Evolutionary conservation across 164 flowering plant genomes (phyloP).

Genomic region (Echeveria elegans): DNA sequence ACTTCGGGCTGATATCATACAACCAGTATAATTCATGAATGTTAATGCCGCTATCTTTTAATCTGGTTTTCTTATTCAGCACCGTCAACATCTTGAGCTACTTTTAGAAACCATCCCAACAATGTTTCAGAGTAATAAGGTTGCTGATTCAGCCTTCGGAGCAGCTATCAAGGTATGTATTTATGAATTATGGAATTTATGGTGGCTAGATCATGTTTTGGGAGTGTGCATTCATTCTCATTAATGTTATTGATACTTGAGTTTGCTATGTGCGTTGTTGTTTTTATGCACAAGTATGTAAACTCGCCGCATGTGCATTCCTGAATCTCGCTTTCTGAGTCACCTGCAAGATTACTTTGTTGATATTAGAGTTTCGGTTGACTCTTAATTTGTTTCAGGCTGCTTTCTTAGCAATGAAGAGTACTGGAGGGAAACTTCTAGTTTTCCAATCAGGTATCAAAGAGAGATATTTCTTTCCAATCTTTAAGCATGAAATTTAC

Average conservation of each 20-base stretch:
- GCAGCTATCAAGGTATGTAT: constrained; percentile 78
- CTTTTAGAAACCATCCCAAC: constrained; percentile 87
- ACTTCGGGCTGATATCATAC: background rate
- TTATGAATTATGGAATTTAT: background rate
- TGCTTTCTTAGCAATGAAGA: constrained; percentile 89
- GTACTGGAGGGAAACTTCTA: constrained; percentile 87
- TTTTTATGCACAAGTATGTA: background rate
- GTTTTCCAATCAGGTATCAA: constrained; percentile 96
- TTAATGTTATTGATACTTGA: background rate
- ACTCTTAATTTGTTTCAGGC: constrained; percentile 44
- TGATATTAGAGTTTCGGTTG: background rate
- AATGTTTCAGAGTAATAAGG: constrained; percentile 76
- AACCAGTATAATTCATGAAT: background rate
- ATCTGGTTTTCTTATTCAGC: constrained; percentile 31
- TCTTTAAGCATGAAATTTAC: background rate
- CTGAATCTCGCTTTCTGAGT: too few species aligned
- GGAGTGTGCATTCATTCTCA: background rate
- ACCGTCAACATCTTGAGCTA: constrained; percentile 83
- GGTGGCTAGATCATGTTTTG: background rate
- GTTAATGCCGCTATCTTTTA: background rate
- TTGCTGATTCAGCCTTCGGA: constrained; percentile 91
- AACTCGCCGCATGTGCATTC: too few species aligned
- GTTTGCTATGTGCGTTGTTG: background rate
- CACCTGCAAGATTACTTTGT: too few species aligned
- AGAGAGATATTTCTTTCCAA: too few species aligned